phyloP scores from a whole-genome alignment of 2,329 filamentous ascomycete species.

The Sarocladium strictum region DNA sequence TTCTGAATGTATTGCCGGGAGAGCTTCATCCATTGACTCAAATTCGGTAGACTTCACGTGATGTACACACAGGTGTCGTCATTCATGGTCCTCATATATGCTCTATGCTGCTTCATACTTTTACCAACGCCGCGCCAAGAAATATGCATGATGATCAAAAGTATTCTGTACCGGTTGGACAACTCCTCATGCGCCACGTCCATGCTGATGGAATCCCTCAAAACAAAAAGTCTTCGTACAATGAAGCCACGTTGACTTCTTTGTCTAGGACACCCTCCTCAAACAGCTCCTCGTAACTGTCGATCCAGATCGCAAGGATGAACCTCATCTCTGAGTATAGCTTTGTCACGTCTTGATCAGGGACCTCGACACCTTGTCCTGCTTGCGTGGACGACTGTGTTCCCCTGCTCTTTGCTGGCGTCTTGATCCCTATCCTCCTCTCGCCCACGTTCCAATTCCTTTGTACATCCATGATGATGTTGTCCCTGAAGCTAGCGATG shows the following conservation, averaged over 20 bases:
- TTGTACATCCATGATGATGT: constrained; percentile 38
- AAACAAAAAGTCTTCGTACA: not conserved
- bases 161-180: not conserved
- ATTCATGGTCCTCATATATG: too few species aligned
- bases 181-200: not conserved
- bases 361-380: constrained; percentile 26
- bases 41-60: too few species aligned
- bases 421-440: constrained; percentile 30
- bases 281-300: not conserved
- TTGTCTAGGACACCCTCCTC: not conserved
- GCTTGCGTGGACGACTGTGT: constrained; percentile 25
- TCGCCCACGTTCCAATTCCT: constrained; percentile 35
- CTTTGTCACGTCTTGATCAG: constrained; percentile 23
- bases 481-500: constrained; percentile 32
- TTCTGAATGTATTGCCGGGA: too few species aligned
- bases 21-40: too few species aligned
- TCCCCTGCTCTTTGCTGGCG: constrained; percentile 25
- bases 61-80: too few species aligned
- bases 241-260: not conserved
- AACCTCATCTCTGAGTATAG: constrained; percentile 14
- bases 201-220: not conserved
- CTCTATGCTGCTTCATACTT: not conserved
- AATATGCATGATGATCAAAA: too few species aligned
- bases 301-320: not conserved
- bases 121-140: too few species aligned